Evolutionary conservation across 2,329 filamentous ascomycete species (phyloP).

Genomic region (Colletotrichum sp.): DNA sequence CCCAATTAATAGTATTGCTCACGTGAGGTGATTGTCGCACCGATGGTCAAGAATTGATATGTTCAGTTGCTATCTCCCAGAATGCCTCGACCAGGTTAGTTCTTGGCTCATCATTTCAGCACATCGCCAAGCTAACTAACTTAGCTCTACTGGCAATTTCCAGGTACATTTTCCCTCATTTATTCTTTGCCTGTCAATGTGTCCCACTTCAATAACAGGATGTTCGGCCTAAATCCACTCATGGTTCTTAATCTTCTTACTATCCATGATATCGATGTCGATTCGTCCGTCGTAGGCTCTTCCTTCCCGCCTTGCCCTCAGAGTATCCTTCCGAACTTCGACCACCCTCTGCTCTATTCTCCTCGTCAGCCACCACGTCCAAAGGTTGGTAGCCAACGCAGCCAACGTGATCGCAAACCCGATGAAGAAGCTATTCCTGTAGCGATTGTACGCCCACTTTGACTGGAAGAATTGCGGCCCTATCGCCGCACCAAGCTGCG

Average conservation of each 20-base stretch:
- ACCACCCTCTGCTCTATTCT: neutral
- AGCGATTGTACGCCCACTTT: neutral
- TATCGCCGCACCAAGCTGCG: neutral
- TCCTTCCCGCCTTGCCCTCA: neutral
- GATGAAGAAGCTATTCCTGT: neutral
- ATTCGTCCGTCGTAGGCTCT: neutral
- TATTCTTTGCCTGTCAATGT: no score
- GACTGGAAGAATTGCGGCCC: neutral
- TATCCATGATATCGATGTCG: neutral
- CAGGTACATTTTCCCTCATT: no score
- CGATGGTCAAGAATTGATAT: no score
- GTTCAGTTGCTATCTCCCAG: no score
- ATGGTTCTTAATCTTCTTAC: neutral
- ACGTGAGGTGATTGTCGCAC: no score
- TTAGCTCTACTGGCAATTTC: no score
- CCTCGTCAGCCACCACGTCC: neutral
- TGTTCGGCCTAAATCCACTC: neutral
- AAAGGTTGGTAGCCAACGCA: neutral
- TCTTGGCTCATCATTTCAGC: accelerated
- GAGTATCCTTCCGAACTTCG: neutral
- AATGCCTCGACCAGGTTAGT: no score
- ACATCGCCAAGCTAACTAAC: no score
- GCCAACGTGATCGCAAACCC: neutral
- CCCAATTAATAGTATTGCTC: accelerated
- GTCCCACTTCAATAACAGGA: no score